Conservation (phyloP, 1,139 yeast species). For the Geotrichum restrictum region DNA sequence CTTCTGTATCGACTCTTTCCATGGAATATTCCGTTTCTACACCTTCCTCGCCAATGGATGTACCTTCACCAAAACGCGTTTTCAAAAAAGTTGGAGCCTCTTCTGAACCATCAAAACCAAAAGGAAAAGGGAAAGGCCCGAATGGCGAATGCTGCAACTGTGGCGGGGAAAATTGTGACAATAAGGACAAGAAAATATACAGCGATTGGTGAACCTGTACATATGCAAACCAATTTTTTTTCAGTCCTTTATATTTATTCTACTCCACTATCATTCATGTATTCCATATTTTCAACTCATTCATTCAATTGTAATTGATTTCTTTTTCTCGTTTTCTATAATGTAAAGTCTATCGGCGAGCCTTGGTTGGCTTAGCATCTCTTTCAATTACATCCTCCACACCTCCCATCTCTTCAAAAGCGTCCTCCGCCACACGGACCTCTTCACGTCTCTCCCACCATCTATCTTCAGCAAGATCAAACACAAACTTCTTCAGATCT, state of each 20-base stretch:
- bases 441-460: constrained; percentile 99
- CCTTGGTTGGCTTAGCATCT: constrained; percentile 43
- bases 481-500: constrained; percentile 80
- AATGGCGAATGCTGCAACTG: constrained; percentile 42
- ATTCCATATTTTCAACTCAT: not conserved
- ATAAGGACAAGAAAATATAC: constrained; percentile 19
- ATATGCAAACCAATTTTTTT: not conserved
- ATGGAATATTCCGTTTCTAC: not conserved
- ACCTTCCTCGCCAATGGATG: not conserved
- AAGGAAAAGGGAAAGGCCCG: constrained; percentile 13
- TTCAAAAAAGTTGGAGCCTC: constrained; percentile 10
- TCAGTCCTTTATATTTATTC: not conserved
- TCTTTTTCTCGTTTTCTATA: not conserved
- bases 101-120: not conserved
- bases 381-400: constrained; percentile 86
- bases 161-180: constrained; percentile 38
- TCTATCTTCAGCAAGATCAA: constrained; percentile 86
- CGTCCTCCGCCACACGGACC: constrained; percentile 81
- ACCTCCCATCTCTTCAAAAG: constrained; percentile 84
- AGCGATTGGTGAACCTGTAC: constrained; percentile 17
- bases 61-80: constrained; percentile 15
- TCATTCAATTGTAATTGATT: not conserved
- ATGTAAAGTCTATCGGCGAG: constrained; percentile 24
- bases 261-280: not conserved
- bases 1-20: not conserved